Conservation (phyloP, 768 basidiomycete species). For the Leccinellum albellum region DNA sequence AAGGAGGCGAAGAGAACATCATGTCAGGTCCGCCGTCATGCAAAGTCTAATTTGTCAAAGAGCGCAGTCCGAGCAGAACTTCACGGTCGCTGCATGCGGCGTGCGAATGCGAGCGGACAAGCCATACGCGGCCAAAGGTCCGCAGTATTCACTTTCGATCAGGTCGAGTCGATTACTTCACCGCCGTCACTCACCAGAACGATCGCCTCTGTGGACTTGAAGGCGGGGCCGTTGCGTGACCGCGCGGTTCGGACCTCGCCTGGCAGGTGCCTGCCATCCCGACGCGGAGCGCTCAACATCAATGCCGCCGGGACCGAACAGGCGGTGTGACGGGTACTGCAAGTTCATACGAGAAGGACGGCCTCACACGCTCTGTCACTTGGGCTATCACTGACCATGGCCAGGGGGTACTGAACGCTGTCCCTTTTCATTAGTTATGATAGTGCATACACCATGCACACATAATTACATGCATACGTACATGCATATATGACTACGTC, state of each 20-base stretch:
- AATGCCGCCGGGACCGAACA: neutral
- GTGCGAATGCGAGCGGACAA: neutral
- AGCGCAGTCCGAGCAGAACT: neutral
- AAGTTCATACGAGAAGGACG: neutral
- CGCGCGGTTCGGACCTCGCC: neutral
- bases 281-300: neutral
- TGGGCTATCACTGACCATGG: neutral
- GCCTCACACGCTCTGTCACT: neutral
- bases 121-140: neutral
- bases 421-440: neutral
- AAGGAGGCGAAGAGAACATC: neutral
- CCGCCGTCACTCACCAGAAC: neutral
- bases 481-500: neutral
- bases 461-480: neutral
- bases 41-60: constrained; percentile 9
- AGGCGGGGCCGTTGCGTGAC: neutral
- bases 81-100: neutral
- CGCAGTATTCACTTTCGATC: neutral
- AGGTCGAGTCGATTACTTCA: neutral
- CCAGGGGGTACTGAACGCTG: neutral
- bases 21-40: neutral
- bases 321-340: neutral
- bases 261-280: neutral
- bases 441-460: neutral
- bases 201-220: neutral